Conservation (phyloP, 148 eudicot species). For the Arctostaphylos glauca region DNA sequence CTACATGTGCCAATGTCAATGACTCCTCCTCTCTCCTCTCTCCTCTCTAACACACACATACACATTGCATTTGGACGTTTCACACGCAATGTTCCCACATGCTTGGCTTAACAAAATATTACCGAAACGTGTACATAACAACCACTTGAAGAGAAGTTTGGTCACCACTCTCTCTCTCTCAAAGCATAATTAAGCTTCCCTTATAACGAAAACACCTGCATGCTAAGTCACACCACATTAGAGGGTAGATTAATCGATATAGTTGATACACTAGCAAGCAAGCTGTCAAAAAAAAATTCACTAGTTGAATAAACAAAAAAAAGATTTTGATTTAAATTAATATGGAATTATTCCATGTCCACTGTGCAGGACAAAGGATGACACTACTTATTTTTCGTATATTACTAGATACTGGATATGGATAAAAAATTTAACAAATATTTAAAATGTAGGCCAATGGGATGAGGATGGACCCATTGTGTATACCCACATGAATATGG, state of each 20-base stretch:
- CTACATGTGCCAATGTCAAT: conserved; percentile 19
- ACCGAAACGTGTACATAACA: conserved; percentile 34
- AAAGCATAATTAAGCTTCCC: background rate
- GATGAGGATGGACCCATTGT: conserved; percentile 7
- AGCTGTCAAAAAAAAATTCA: background rate
- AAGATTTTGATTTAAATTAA: background rate
- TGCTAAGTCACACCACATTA: conserved; percentile 12
- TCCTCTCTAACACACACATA: background rate
- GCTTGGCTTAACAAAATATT: conserved; percentile 16
- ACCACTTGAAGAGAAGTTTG: conserved; percentile 20
- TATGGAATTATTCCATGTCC: background rate
- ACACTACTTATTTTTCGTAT: background rate
- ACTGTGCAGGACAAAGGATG: background rate
- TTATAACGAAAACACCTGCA: background rate
- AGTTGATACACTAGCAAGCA: background rate
- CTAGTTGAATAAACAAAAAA: background rate
- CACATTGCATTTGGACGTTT: conserved; percentile 22
- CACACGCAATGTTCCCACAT: conserved; percentile 27
- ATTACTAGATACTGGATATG: conserved; percentile 8
- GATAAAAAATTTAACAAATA: background rate
- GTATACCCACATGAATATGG: background rate
- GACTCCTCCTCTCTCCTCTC: too few relatives aligned
- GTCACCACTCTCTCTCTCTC: conserved; percentile 7
- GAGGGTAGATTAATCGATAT: background rate
- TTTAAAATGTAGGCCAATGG: background rate